Conservation (phyloP, 1,284 basidiomycete species). For the Puccinia novopanici region DNA sequence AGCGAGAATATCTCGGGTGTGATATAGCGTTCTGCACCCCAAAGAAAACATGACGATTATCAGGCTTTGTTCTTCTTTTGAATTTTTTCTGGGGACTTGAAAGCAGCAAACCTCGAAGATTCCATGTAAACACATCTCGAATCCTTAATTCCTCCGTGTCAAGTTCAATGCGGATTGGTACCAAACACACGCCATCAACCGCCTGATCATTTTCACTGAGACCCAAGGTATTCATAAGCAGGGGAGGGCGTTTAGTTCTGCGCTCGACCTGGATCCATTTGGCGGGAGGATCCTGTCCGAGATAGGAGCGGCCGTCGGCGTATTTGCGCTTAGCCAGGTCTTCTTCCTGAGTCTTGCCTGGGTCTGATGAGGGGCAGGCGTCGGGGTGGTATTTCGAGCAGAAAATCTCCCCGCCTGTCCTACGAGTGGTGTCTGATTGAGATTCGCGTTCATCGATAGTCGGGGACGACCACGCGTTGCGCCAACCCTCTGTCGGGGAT, state of each 20-base stretch:
- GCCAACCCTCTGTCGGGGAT: slow-evolving; percentile 12
- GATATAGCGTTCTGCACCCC: slow-evolving; percentile 65
- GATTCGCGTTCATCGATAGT: slow-evolving; percentile 1
- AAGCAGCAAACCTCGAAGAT: slow-evolving; percentile 67
- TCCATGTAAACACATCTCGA: slow-evolving; percentile 96
- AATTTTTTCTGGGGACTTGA: neutral
- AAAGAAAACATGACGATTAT: neutral
- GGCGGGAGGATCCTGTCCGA: slow-evolving; percentile 80
- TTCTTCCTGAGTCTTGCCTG: slow-evolving; percentile 10
- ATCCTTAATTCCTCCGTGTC: slow-evolving; percentile 88
- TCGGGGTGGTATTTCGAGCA: slow-evolving; percentile 1
- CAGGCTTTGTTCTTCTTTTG: neutral
- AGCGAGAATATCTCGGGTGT: slow-evolving; percentile 80
- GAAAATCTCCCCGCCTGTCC: neutral
- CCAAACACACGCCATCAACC: slow-evolving; percentile 63
- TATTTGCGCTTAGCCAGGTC: slow-evolving; percentile 28
- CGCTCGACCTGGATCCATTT: slow-evolving; percentile 70
- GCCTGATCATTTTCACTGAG: slow-evolving; percentile 56
- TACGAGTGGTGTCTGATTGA: slow-evolving; percentile 8
- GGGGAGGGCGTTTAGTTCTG: neutral
- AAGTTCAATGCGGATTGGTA: slow-evolving; percentile 91
- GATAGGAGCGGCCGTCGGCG: slow-evolving; percentile 73
- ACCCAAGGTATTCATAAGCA: slow-evolving; percentile 27
- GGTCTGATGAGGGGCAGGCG: neutral
- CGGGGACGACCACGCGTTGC: neutral